These are phyloP conservation scores for Phytophthora vignae DNA, from an alignment of 352 stramenopile genomes.

Conservation along the genomic window DNA sequence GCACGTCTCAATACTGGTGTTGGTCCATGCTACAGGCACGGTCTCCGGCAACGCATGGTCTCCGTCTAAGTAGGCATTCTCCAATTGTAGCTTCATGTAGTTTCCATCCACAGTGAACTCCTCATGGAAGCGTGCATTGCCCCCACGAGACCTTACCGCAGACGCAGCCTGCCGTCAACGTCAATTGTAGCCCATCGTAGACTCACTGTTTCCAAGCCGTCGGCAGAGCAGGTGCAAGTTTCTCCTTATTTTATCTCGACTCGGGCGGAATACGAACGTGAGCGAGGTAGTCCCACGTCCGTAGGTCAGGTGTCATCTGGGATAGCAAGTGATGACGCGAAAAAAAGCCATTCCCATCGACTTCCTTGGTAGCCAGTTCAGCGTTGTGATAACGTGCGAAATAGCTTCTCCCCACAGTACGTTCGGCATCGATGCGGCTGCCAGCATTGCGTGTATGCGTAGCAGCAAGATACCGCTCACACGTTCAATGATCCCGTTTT, in stretches of 20 bases:
- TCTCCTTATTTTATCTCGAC: constrained; percentile 14
- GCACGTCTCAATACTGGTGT: constrained; percentile 10
- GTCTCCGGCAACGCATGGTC: constrained; percentile 3
- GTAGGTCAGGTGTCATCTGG: neutral
- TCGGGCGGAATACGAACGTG: constrained; percentile 10
- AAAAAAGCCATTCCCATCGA: neutral
- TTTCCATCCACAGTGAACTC: neutral
- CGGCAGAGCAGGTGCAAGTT: constrained; percentile 1
- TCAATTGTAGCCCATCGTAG: constrained; percentile 12
- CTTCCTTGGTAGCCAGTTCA: constrained; percentile 4
- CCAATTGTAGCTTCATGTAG: constrained; percentile 2
- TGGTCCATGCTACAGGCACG: constrained; percentile 2
- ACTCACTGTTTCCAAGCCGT: constrained; percentile 8
- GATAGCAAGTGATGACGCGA: neutral
- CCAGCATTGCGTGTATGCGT: neutral
- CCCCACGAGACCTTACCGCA: neutral
- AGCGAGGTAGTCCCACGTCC: constrained; percentile 9
- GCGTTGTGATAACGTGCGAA: neutral
- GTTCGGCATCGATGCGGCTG: neutral
- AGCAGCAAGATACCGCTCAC: constrained; percentile 5
- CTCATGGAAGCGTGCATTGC: constrained; percentile 13
- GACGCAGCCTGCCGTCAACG: neutral
- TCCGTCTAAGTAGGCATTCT: constrained; percentile 6
- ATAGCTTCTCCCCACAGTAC: constrained; percentile 8
- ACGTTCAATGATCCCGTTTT: constrained; percentile 8